Evolutionary conservation across 768 basidiomycete genomes (phyloP).

Genomic region (Dictyophora rubrovolvata): DNA sequence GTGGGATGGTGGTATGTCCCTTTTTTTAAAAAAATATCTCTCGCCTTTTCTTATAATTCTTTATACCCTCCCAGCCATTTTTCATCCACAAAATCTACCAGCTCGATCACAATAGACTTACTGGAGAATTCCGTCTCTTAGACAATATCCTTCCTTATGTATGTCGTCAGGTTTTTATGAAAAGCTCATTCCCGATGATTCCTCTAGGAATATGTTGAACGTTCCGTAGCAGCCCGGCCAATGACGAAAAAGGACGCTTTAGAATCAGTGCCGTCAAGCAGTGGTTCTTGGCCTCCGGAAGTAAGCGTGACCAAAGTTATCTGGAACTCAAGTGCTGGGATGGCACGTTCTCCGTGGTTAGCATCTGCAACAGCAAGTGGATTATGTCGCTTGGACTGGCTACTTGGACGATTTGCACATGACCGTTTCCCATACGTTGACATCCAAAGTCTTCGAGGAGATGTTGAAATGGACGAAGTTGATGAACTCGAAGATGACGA

Average conservation of each 20-base stretch:
- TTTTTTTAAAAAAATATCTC: not conserved
- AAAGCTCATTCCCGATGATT: not conserved
- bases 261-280: conserved; percentile 19
- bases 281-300: conserved; percentile 71
- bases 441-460: conserved; percentile 51
- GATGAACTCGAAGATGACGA: conserved; percentile 22
- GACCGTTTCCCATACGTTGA: conserved; percentile 58
- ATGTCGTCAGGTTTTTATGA: conserved; percentile 3
- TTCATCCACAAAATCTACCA: conserved; percentile 74
- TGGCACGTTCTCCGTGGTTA: conserved; percentile 46
- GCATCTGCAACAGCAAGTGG: conserved; percentile 80
- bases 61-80: conserved; percentile 53
- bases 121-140: conserved; percentile 75
- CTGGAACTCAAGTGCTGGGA: conserved; percentile 76
- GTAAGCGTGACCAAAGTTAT: conserved; percentile 66
- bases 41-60: not conserved
- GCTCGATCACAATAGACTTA: conserved; percentile 75
- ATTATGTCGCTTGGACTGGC: conserved; percentile 73
- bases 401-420: conserved; percentile 65
- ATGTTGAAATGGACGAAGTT: conserved; percentile 25
- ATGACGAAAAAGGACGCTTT: conserved; percentile 28
- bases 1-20: conserved; percentile 56
- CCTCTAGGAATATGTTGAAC: conserved; percentile 42
- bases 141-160: conserved; percentile 78
- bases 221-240: conserved; percentile 29